Conservation (phyloP, 2,329 filamentous ascomycete species). For the Zarea fungicola region DNA sequence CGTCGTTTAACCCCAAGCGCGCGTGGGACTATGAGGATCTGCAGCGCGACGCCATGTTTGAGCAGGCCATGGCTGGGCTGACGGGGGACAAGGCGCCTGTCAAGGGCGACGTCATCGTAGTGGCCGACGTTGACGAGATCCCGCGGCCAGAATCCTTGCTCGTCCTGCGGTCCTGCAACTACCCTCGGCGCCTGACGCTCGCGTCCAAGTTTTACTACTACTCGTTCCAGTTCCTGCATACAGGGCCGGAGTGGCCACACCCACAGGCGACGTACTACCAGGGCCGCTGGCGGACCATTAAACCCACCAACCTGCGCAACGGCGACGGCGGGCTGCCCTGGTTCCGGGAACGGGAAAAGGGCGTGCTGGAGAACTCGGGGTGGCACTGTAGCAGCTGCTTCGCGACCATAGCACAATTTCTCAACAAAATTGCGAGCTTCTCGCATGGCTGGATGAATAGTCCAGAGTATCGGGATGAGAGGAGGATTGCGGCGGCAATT, state of each 20-base stretch:
- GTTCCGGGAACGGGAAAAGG: constrained; percentile 36
- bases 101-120: constrained; percentile 50
- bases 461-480: constrained; percentile 40
- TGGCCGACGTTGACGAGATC: constrained; percentile 58
- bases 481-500: constrained; percentile 46
- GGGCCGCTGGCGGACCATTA: constrained; percentile 38
- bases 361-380: constrained; percentile 42
- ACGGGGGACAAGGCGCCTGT: constrained; percentile 35
- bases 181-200: constrained; percentile 49
- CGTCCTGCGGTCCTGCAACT: constrained; percentile 45
- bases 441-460: constrained; percentile 50
- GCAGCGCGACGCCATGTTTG: constrained; percentile 52
- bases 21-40: constrained; percentile 49
- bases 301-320: constrained; percentile 48
- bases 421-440: constrained; percentile 52
- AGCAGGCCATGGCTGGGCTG: constrained; percentile 49
- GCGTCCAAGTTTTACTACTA: constrained; percentile 52
- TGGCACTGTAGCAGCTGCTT: constrained; percentile 63
- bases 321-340: constrained; percentile 37
- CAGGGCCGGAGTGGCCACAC: constrained; percentile 43
- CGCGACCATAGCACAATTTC: constrained; percentile 47
- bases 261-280: constrained; percentile 55
- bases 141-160: constrained; percentile 45
- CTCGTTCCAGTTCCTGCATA: constrained; percentile 47
- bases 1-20: constrained; percentile 30